Base-by-base conservation (phyloP, 1,284 basidiomycete genomes). In the Melampsora occidentalis region DNA sequence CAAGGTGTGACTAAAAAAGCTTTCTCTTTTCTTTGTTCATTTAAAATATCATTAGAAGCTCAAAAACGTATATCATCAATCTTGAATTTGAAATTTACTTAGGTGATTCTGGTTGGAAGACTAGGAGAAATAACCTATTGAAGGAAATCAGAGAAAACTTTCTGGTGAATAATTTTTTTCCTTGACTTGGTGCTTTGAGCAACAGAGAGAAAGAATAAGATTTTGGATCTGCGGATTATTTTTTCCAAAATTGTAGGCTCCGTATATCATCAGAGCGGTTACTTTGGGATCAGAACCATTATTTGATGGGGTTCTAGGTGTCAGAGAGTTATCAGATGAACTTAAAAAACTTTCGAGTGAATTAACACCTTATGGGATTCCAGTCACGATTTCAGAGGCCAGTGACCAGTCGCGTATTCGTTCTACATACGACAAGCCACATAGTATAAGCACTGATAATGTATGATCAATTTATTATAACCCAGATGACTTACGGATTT, bases 221-320 rank as follows among this genome's bases (percentile, higher is more conserved):
- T n/a, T n/a, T 59, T 59, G n/a, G 3, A 22, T 22, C 14, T 59
- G 53, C 35, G 10, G 6, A 25, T 63, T 7, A 67, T 25, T 22
- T 31, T 18, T 42, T 5, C 1, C 22, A 62, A 35, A 10, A 25
- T 25, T 63, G 18, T 88, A 86, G 81, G 90, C 89, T 28, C 87
- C 87, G 77, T 90, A 87, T 80, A 85, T 90, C 61, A 89, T 89
- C 2, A 86, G 89, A 46, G 87, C 85, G 2, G 83, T 91, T 6
- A 89, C 90, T 77, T 89, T 91, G 76, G 90, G 90, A 22, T 89
- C 89, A 0, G 90, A 91, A 79, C 90, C 90, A 2, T 83, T 91
- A 42, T 92, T 83, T 80, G 90, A 91, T 80, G 77, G 83, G 69
- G 90, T 87, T 28, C 83, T 91, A 22, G 18, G 85, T 6, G 85